Conservation (phyloP, 441 rosid genomes). For the Pelargonium australe region DNA sequence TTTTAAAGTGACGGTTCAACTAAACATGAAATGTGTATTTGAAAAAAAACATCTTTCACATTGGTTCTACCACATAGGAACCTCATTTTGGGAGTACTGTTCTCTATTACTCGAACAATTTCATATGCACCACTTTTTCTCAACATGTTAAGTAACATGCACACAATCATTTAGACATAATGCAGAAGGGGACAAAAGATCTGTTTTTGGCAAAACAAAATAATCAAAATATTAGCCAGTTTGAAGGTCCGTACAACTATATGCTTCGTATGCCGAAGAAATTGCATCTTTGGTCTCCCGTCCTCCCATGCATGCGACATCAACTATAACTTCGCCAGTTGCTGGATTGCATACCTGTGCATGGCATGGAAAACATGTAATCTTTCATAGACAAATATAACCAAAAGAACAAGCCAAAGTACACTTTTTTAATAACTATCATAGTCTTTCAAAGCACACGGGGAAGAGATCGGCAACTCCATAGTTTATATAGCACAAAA, state of each 20-base stretch:
- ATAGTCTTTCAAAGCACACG: neutral
- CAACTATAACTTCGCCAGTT: constrained; percentile 66
- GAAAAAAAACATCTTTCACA: neutral
- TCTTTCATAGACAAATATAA: neutral
- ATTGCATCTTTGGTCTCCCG: constrained; percentile 86
- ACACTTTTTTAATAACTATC: neutral
- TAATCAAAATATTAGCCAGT: neutral
- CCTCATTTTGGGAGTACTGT: neutral
- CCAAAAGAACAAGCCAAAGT: neutral
- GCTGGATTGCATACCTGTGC: constrained; percentile 85
- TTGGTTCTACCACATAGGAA: neutral
- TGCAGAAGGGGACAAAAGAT: neutral
- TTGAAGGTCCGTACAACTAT: constrained; percentile 43
- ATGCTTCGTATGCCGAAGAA: constrained; percentile 73
- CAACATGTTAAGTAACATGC: neutral
- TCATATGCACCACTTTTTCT: too few species aligned
- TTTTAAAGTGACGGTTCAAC: neutral
- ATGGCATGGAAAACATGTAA: constrained; percentile 12
- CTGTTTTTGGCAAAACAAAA: neutral
- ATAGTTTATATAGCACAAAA: too few species aligned
- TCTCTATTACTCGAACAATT: neutral
- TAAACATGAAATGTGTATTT: neutral
- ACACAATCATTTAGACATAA: neutral
- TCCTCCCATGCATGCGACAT: constrained; percentile 76
- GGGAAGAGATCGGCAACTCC: neutral